Evolutionary conservation across 2,329 filamentous ascomycete genomes (phyloP).

Genomic region (Penicillium sp.): DNA sequence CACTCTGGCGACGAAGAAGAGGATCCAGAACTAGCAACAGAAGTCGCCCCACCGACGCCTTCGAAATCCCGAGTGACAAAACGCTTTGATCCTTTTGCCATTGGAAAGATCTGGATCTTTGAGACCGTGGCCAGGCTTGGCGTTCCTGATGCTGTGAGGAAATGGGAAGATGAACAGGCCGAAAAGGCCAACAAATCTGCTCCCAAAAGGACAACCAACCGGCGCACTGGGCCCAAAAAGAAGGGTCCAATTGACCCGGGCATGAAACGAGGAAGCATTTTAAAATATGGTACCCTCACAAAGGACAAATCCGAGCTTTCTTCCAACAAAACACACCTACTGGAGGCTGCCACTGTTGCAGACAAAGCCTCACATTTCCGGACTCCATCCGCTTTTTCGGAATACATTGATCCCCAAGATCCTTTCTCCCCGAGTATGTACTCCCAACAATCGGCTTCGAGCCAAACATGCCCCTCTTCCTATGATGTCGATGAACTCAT

Average conservation of each 20-base stretch:
- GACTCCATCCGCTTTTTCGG: slow-evolving; percentile 5
- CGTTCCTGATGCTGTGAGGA: slow-evolving; percentile 61
- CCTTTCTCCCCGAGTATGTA: slow-evolving; percentile 18
- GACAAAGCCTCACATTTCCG: slow-evolving; percentile 13
- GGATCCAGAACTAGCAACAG: slow-evolving; percentile 28
- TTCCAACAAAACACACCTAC: slow-evolving; percentile 29
- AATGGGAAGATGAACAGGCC: slow-evolving; percentile 55
- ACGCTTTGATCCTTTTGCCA: slow-evolving; percentile 61
- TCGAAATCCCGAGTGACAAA: slow-evolving; percentile 32
- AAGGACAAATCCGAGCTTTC: slow-evolving; percentile 35
- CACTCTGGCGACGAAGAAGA: slow-evolving; percentile 33
- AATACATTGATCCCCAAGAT: slow-evolving; percentile 13
- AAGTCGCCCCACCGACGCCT: slow-evolving; percentile 22
- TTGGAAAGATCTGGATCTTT: slow-evolving; percentile 67
- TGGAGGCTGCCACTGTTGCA: slow-evolving; percentile 28
- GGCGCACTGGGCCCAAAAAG: slow-evolving; percentile 32
- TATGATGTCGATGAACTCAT: slow-evolving; percentile 27
- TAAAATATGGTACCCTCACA: slow-evolving; percentile 41
- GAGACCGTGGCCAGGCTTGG: slow-evolving; percentile 63
- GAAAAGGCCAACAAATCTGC: slow-evolving; percentile 28
- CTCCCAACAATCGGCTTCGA: slow-evolving; percentile 10
- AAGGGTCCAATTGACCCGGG: slow-evolving; percentile 40
- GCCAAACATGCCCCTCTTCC: slow-evolving; percentile 2
- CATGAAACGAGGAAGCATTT: slow-evolving; percentile 43
- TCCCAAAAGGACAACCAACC: slow-evolving; percentile 29